Percentiles rank a stretch among this genome's conserved stretches.
These are phyloP conservation scores for Loxodes magnus DNA, from an alignment of 73 alveolate species.

Conservation along the genomic window DNA sequence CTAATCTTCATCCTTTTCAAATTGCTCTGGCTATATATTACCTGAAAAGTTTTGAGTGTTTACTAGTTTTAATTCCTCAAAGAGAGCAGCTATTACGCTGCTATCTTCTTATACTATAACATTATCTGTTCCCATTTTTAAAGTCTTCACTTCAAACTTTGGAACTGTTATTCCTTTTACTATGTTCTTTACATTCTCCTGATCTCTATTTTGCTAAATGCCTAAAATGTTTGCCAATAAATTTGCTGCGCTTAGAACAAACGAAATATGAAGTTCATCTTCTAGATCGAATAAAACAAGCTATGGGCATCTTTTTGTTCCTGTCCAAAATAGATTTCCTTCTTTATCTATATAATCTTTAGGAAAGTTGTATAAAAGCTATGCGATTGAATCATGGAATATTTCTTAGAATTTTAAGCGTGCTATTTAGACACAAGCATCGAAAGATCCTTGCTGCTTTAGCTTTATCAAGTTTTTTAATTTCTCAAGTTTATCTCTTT, in stretches of 20 bases:
- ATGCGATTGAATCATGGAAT: slow-evolving; percentile 45
- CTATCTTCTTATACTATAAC: slow-evolving; percentile 49
- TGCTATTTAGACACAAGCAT: slow-evolving; percentile 66
- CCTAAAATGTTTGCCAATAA: slow-evolving; percentile 67
- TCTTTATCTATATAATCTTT: slow-evolving; percentile 73
- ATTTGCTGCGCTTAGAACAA: slow-evolving; percentile 66
- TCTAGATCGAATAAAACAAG: slow-evolving; percentile 56
- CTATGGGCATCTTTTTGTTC: slow-evolving; percentile 84
- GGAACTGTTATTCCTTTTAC: slow-evolving; percentile 26
- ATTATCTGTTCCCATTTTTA: neutral
- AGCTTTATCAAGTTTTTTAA: slow-evolving; percentile 54
- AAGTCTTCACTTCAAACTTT: slow-evolving; percentile 26
- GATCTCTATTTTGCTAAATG: slow-evolving; percentile 39
- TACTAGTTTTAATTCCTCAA: slow-evolving; percentile 39
- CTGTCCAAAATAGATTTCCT: slow-evolving; percentile 93
- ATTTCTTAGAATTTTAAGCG: slow-evolving; percentile 45
- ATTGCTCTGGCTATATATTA: slow-evolving; percentile 56
- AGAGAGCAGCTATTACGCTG: slow-evolving; percentile 27
- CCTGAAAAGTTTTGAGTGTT: slow-evolving; percentile 35
- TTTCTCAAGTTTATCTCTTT: slow-evolving; percentile 55
- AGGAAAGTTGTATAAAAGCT: slow-evolving; percentile 73
- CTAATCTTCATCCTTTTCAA: slow-evolving; percentile 79
- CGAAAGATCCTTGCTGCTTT: slow-evolving; percentile 45
- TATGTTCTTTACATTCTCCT: slow-evolving; percentile 26
- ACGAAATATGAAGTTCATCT: slow-evolving; percentile 55